These are phyloP conservation scores for Leccinellum luteum DNA, from an alignment of 768 basidiomycete genomes.

Conservation along the genomic window DNA sequence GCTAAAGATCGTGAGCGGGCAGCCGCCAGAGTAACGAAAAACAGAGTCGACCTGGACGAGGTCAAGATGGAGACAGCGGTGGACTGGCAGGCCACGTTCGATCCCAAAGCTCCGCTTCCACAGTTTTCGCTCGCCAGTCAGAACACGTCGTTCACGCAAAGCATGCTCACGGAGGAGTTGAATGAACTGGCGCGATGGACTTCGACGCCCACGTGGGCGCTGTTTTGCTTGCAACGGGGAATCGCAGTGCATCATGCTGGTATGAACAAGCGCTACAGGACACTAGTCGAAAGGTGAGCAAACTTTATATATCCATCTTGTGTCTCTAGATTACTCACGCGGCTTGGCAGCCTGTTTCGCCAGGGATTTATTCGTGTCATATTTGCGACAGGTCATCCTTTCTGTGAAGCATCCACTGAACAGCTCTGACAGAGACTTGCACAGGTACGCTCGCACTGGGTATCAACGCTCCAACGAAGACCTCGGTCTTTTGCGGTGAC, in stretches of 20 bases:
- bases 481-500: slow-evolving; percentile 61
- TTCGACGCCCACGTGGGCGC: slow-evolving; percentile 40
- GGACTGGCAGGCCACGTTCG: slow-evolving; percentile 53
- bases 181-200: slow-evolving; percentile 33
- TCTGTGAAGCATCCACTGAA: not conserved
- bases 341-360: slow-evolving; percentile 44
- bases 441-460: slow-evolving; percentile 70
- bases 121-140: slow-evolving; percentile 59
- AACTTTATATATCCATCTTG: not conserved
- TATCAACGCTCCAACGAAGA: slow-evolving; percentile 72
- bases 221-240: slow-evolving; percentile 52
- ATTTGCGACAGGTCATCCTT: slow-evolving; percentile 54
- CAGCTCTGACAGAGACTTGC: not conserved
- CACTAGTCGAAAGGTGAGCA: slow-evolving; percentile 52
- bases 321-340: not conserved
- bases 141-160: slow-evolving; percentile 40
- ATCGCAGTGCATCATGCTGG: slow-evolving; percentile 71
- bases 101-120: slow-evolving; percentile 54
- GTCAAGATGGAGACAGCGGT: slow-evolving; percentile 14
- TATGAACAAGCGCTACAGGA: slow-evolving; percentile 61
- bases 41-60: slow-evolving; percentile 33
- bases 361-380: slow-evolving; percentile 61
- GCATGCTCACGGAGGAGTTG: slow-evolving; percentile 51
- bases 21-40: slow-evolving; percentile 40
- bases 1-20: slow-evolving; percentile 48